These are phyloP conservation scores for Malus hybrid DNA, from an alignment of 331 rosid species.

Conservation along the genomic window DNA sequence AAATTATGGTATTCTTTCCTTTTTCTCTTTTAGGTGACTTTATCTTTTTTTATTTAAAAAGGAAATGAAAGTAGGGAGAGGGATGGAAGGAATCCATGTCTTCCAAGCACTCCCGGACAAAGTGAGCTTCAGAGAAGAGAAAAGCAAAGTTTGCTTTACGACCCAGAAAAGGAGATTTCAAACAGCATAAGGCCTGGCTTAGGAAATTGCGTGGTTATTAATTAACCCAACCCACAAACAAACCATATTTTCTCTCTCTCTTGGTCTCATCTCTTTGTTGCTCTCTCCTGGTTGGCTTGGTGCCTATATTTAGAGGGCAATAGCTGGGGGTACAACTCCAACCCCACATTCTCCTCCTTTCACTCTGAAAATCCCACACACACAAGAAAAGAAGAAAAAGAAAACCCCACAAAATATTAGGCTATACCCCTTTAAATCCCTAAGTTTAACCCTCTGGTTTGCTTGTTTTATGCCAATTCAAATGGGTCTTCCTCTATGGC, in stretches of 20 bases:
- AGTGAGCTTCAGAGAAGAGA: conserved; percentile 73
- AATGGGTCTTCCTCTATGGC: conserved; percentile 29
- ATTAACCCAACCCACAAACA: conserved; percentile 28
- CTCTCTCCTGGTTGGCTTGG: conserved; percentile 11
- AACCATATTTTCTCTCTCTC: not conserved
- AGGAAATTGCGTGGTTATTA: conserved; percentile 85
- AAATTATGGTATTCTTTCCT: conserved; percentile 22
- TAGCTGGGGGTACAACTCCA: conserved; percentile 52
- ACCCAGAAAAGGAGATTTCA: conserved; percentile 98
- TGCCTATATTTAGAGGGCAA: conserved; percentile 70
- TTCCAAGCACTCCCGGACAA: conserved; percentile 95
- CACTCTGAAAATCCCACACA: conserved; percentile 44
- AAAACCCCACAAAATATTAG: conserved; percentile 11
- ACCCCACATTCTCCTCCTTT: conserved; percentile 47
- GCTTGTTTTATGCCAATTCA: conserved; percentile 53
- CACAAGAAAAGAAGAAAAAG: not conserved
- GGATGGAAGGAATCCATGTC: conserved; percentile 87
- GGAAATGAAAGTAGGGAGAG: not conserved
- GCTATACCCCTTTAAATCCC: conserved; percentile 25
- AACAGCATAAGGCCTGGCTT: conserved; percentile 71
- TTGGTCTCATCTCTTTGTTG: conserved; percentile 10
- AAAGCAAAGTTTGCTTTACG: conserved; percentile 82
- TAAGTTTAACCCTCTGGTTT: conserved; percentile 30
- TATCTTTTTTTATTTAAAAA: conserved; percentile 15
- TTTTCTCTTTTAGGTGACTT: conserved; percentile 16